Conservation (phyloP, 2,329 filamentous ascomycete genomes). For the Arthrobotrys musiformis region DNA sequence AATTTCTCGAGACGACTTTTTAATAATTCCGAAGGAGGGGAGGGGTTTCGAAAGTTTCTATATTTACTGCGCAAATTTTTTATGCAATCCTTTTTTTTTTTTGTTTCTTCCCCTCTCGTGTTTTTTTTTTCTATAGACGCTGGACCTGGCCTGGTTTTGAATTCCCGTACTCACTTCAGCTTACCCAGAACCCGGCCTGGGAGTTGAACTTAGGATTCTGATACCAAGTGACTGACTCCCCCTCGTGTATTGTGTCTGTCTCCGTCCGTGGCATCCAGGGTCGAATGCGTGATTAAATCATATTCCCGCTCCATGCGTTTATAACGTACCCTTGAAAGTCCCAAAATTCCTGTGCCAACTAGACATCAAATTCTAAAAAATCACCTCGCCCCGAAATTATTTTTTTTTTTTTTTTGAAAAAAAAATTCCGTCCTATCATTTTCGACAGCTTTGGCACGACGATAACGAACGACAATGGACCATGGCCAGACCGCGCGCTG, state of each 20-base stretch:
- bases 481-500: not conserved
- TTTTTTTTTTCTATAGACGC: not conserved
- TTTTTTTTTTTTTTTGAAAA: too few relatives aligned
- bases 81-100: not conserved
- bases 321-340: not conserved
- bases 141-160: not conserved
- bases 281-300: constrained; percentile 22
- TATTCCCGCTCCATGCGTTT: constrained; percentile 3
- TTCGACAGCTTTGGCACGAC: not conserved
- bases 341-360: too few relatives aligned
- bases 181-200: not conserved
- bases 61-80: constrained; percentile 12
- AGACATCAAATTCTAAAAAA: too few relatives aligned
- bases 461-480: not conserved
- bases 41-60: not conserved
- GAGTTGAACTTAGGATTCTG: constrained; percentile 15
- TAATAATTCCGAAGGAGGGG: constrained; percentile 10
- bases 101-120: not conserved
- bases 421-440: not conserved
- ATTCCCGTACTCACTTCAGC: constrained; percentile 10
- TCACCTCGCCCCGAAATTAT: too few relatives aligned
- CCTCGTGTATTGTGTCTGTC: not conserved
- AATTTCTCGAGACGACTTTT: constrained; percentile 4
- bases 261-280: constrained; percentile 10
- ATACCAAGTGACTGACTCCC: constrained; percentile 9